Evolutionary conservation across 1,139 yeast species (phyloP).

Genomic region (Hansenula anomala): DNA sequence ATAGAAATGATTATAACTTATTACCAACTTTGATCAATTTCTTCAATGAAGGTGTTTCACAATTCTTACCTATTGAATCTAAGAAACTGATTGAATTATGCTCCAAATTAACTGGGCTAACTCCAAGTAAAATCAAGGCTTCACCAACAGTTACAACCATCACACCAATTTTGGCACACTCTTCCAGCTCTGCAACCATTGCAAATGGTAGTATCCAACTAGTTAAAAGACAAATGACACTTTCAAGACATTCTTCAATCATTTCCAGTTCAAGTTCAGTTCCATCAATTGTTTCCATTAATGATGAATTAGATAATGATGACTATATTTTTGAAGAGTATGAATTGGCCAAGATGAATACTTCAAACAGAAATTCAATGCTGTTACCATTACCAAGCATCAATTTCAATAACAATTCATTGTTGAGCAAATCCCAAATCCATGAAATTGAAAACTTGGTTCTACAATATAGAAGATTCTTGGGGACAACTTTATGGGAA

Average conservation of each 20-base stretch:
- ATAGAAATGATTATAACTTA: conserved; percentile 50
- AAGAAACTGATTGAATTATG: conserved; percentile 57
- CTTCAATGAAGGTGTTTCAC: conserved; percentile 65
- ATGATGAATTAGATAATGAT: conserved; percentile 27
- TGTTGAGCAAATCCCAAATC: conserved; percentile 27
- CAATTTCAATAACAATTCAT: conserved; percentile 24
- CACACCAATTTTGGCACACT: conserved; percentile 13
- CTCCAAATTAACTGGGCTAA: conserved; percentile 38
- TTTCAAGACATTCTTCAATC: conserved; percentile 21
- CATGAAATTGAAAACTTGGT: conserved; percentile 27
- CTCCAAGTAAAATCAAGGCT: conserved; percentile 23
- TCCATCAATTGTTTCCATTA: conserved; percentile 25
- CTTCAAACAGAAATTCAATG: conserved; percentile 24
- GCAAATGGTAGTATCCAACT: conserved; percentile 31
- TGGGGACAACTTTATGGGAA: conserved; percentile 18
- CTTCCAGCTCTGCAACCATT: conserved; percentile 21
- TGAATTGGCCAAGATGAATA: conserved; percentile 29
- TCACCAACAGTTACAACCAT: conserved; percentile 24
- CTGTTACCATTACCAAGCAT: conserved; percentile 28
- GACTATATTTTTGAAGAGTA: conserved; percentile 33
- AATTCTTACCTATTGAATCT: conserved; percentile 57
- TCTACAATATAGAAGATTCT: conserved; percentile 20
- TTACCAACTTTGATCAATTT: conserved; percentile 70
- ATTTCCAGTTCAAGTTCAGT: conserved; percentile 25
- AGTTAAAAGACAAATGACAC: conserved; percentile 36